Conservation (phyloP, 768 basidiomycete genomes). For the Psilocybe sp. region DNA sequence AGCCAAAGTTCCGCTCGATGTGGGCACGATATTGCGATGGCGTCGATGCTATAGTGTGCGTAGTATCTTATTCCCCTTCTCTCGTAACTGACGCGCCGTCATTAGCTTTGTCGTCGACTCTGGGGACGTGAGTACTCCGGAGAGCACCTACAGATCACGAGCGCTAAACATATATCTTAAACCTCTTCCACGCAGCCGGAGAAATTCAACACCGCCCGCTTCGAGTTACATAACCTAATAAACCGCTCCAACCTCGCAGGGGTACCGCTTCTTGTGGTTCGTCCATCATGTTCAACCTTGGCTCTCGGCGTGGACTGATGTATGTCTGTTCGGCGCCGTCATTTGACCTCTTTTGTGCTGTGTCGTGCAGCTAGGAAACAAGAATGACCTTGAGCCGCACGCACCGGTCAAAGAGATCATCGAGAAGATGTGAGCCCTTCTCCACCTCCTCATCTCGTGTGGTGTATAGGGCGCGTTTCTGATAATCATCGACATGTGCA, state of each 20-base stretch:
- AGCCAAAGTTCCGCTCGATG: slow-evolving; percentile 92
- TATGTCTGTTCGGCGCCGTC: no score
- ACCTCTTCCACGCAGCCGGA: slow-evolving; percentile 47
- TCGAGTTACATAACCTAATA: slow-evolving; percentile 81
- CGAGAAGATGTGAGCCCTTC: slow-evolving; percentile 55
- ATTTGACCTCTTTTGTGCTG: not conserved
- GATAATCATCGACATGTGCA: slow-evolving; percentile 1
- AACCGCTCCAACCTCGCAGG: slow-evolving; percentile 60
- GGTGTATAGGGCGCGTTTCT: not conserved
- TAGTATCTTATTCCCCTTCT: slow-evolving; percentile 8
- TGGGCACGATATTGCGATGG: slow-evolving; percentile 95
- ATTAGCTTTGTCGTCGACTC: slow-evolving; percentile 91
- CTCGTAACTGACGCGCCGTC: not conserved
- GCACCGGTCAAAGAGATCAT: slow-evolving; percentile 84
- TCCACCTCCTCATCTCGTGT: not conserved
- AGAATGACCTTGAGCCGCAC: slow-evolving; percentile 82
- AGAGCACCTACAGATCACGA: not conserved
- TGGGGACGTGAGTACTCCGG: slow-evolving; percentile 60
- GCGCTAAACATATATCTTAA: not conserved
- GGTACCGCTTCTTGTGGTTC: slow-evolving; percentile 80
- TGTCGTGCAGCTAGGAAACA: slow-evolving; percentile 76
- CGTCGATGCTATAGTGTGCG: slow-evolving; percentile 89
- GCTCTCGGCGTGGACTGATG: not conserved
- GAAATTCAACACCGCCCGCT: slow-evolving; percentile 79
- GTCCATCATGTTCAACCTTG: slow-evolving; percentile 21